These are phyloP conservation scores for Stenocarpella maydis DNA, from an alignment of 2,329 filamentous ascomycete genomes.

Conservation along the genomic window DNA sequence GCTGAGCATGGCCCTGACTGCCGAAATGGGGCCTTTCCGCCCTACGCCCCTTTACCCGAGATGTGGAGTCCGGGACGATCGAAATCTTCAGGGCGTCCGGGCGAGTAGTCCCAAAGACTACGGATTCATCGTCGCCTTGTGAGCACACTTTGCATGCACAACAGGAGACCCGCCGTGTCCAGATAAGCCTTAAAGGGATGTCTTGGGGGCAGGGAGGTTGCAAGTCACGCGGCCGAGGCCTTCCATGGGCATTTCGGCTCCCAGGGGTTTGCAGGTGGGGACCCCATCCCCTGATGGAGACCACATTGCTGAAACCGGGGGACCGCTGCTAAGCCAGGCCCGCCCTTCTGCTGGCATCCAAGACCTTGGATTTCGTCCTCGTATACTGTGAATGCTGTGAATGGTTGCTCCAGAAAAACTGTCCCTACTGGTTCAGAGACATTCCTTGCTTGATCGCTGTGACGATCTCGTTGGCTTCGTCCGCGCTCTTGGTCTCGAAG, in stretches of 20 bases:
- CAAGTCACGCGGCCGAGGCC: conserved; percentile 13
- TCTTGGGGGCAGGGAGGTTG: conserved; percentile 6
- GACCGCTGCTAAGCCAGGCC: conserved; percentile 21
- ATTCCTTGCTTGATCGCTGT: conserved; percentile 80
- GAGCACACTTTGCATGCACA: conserved; percentile 4
- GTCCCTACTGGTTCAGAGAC: conserved; percentile 65
- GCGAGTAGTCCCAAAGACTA: not conserved
- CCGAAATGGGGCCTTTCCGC: conserved; percentile 24
- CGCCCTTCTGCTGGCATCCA: not conserved
- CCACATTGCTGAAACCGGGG: conserved; percentile 13
- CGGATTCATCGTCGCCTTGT: not conserved
- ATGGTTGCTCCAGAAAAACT: not conserved
- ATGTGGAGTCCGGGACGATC: conserved; percentile 19
- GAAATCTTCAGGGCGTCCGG: conserved; percentile 8
- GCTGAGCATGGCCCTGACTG: conserved; percentile 25
- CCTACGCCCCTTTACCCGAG: conserved; percentile 26
- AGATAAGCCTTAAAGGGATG: conserved; percentile 21
- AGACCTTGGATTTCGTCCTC: not conserved
- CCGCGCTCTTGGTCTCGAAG: conserved; percentile 77
- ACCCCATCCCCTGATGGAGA: conserved; percentile 4
- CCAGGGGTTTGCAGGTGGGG: conserved; percentile 13
- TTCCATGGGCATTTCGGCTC: conserved; percentile 16
- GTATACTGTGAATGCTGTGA: not conserved
- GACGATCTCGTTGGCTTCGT: conserved; percentile 82
- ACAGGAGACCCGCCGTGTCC: conserved; percentile 10